phyloP scores from a whole-genome alignment of 2,329 filamentous ascomycete species.

The Cordyceps militaris region DNA sequence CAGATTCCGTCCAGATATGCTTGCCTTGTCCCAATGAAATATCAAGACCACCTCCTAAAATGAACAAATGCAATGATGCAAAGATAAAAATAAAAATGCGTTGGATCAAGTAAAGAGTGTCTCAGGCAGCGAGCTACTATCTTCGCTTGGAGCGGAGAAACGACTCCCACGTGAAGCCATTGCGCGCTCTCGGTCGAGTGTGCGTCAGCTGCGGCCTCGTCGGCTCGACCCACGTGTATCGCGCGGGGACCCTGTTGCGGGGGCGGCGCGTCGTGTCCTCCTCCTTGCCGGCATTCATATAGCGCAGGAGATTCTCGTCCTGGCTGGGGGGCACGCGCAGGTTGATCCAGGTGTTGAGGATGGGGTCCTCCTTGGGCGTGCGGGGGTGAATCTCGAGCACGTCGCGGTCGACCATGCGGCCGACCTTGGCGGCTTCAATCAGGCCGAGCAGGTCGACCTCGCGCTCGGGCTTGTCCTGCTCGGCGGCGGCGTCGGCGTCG shows the following conservation, averaged over 20 bases:
- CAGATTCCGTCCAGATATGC: background rate
- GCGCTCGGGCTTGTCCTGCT: conserved; percentile 11
- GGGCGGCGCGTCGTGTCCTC: background rate
- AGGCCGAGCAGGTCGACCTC: conserved; percentile 26
- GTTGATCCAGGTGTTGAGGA: conserved; percentile 25
- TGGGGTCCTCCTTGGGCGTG: conserved; percentile 33
- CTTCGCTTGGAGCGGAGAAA: conserved; percentile 21
- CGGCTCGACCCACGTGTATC: conserved; percentile 18
- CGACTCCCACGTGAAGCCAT: conserved; percentile 19
- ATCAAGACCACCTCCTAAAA: background rate
- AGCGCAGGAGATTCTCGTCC: conserved; percentile 27
- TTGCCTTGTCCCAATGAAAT: background rate
- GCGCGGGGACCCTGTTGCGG: conserved; percentile 4
- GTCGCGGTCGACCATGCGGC: conserved; percentile 20
- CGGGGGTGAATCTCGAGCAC: conserved; percentile 34
- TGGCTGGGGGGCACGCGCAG: conserved; percentile 33
- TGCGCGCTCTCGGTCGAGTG: conserved; percentile 5
- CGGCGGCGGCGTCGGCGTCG: conserved; percentile 4
- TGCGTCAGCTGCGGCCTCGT: conserved; percentile 14
- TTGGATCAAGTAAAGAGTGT: background rate
- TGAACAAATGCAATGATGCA: background rate
- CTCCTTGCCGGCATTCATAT: conserved; percentile 16
- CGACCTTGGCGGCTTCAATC: conserved; percentile 26
- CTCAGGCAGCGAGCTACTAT: conserved; percentile 7
- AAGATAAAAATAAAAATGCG: background rate